These are phyloP conservation scores for Penicillium sp. DNA, from an alignment of 2,329 filamentous ascomycete species.

Conservation along the genomic window DNA sequence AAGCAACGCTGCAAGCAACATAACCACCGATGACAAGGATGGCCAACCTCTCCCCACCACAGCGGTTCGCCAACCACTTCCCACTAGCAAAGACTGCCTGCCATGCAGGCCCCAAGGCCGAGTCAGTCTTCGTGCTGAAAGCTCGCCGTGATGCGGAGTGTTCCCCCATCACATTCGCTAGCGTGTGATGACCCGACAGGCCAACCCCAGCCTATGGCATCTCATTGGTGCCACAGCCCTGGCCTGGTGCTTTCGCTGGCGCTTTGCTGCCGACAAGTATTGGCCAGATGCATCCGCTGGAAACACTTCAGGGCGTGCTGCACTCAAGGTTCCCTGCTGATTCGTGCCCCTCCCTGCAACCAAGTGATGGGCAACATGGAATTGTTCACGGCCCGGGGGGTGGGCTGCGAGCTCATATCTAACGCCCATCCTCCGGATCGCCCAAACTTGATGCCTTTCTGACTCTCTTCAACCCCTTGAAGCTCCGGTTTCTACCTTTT, in stretches of 20 bases:
- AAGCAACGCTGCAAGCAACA: neutral
- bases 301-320: constrained; percentile 29
- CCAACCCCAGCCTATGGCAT: constrained; percentile 19
- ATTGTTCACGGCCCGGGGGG: constrained; percentile 14
- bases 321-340: constrained; percentile 26
- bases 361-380: constrained; percentile 20
- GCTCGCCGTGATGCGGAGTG: constrained; percentile 15
- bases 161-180: constrained; percentile 36
- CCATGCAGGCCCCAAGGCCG: constrained; percentile 6
- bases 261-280: constrained; percentile 38
- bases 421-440: constrained; percentile 28
- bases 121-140: constrained; percentile 12
- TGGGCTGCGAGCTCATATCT: constrained; percentile 32
- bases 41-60: constrained; percentile 7
- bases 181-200: constrained; percentile 37
- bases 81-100: constrained; percentile 1
- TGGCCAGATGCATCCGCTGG: constrained; percentile 38
- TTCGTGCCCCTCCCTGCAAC: constrained; percentile 34
- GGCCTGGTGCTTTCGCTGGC: constrained; percentile 30
- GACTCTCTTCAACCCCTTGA: constrained; percentile 14
- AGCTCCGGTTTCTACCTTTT: constrained; percentile 18
- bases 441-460: constrained; percentile 23
- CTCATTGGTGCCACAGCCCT: constrained; percentile 33
- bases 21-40: neutral
- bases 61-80: constrained; percentile 15